Evolutionary conservation across 495 filamentous ascomycete genomes (phyloP).

Genomic region (Margaritispora aquatica): DNA sequence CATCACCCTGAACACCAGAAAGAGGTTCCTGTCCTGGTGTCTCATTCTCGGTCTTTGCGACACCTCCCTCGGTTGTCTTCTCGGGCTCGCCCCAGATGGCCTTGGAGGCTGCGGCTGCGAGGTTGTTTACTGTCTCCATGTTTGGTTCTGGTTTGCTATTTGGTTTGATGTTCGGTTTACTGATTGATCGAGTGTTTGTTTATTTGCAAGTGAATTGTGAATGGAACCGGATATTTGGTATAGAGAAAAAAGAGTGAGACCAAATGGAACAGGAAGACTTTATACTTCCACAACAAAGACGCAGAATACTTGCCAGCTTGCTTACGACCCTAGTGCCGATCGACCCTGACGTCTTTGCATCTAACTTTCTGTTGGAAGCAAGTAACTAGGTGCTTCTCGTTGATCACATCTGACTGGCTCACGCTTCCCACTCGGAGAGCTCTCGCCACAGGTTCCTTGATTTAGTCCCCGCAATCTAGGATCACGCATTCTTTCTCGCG

Average conservation of each 20-base stretch:
- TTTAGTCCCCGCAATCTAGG: neutral
- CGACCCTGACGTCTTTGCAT: neutral
- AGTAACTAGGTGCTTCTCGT: neutral
- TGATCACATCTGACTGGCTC: too few relatives aligned
- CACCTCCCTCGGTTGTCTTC: conserved; percentile 12
- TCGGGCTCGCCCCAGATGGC: conserved; percentile 43
- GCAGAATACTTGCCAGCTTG: neutral
- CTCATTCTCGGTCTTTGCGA: conserved; percentile 14
- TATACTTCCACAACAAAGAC: too few relatives aligned
- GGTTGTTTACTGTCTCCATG: conserved; percentile 51
- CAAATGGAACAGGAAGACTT: too few relatives aligned
- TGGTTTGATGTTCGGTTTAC: neutral
- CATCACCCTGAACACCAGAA: conserved; percentile 44
- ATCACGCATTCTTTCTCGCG: too few relatives aligned
- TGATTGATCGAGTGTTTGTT: neutral
- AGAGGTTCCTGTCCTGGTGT: conserved; percentile 37
- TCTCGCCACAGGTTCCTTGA: too few relatives aligned
- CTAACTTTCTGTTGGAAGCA: neutral
- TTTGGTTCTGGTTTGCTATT: neutral
- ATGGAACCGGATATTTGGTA: neutral
- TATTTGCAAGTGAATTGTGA: neutral
- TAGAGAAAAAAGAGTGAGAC: too few relatives aligned
- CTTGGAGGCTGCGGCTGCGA: conserved; percentile 37
- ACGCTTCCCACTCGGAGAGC: too few relatives aligned
- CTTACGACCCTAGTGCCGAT: neutral